Percentiles rank a stretch among this genome's conserved stretches.
Evolutionary conservation across 1,139 yeast species (phyloP).

Genomic region (Yamadazyma membranifaciens): DNA sequence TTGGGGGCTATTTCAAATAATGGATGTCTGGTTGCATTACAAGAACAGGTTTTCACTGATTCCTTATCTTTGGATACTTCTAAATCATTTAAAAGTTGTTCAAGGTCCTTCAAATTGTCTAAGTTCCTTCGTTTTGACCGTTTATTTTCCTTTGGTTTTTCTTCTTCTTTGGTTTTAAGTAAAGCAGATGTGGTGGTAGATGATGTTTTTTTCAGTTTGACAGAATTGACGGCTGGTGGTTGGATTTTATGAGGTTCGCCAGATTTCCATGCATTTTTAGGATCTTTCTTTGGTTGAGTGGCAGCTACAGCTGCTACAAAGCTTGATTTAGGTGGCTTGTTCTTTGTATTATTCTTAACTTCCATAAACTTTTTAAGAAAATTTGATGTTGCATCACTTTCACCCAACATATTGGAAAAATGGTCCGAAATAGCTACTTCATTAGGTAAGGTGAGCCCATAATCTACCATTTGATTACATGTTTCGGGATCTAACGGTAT

Average conservation of each 20-base stretch:
- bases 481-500: constrained; percentile 43
- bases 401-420: constrained; percentile 53
- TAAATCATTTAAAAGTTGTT: constrained; percentile 37
- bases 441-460: constrained; percentile 40
- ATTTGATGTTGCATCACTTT: constrained; percentile 42
- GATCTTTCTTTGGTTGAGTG: constrained; percentile 3
- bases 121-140: constrained; percentile 38
- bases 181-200: constrained; percentile 21
- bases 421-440: constrained; percentile 47
- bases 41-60: constrained; percentile 53
- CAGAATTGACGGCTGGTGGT: background rate
- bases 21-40: constrained; percentile 86
- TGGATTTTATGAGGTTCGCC: background rate
- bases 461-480: constrained; percentile 43
- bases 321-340: background rate
- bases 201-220: constrained; percentile 1
- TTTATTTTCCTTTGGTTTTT: constrained; percentile 25
- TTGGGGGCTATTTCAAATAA: constrained; percentile 88
- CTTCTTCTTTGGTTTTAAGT: constrained; percentile 19
- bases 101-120: constrained; percentile 58
- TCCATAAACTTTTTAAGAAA: constrained; percentile 35
- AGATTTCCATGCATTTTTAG: constrained; percentile 8
- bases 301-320: background rate
- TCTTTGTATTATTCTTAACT: constrained; percentile 9
- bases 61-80: constrained; percentile 24